Base-by-base conservation (phyloP, 2,329 filamentous ascomycete species). In the Exophiala sp. region DNA sequence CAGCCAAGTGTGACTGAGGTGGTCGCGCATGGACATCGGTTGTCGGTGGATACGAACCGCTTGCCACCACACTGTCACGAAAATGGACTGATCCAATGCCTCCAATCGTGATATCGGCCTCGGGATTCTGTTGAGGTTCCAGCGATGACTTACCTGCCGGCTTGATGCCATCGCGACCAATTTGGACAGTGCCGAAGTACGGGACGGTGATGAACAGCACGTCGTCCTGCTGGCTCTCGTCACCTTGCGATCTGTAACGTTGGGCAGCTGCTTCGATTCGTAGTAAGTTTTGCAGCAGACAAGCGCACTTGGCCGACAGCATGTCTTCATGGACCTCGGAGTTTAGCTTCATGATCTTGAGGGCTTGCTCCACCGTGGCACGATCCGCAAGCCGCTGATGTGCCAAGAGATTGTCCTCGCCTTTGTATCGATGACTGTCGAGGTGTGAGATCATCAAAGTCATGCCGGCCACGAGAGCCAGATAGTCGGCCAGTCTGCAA, bases 381-480 rank as follows among this genome's bases (percentile, higher is more conserved):
- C 73, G 69, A 57, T 77, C 75, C 14, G 65, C 62, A 5, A 66
- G 63, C 1, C 68, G 66, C 55, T 77, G 74, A 57, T 76, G 71
- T 4, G 64, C 63, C 0, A 75, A 63, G 11, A 67, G 54, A 53
- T 70, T 49, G 16, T 55, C 54, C 8, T 58, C 2, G 54, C 18
- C 50, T 32, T 21, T 34, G 24, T 29, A 8, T 29, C 7, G 54
- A 35, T 65, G 63, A n/a, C 58, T 55, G 36, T 63, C 55, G 11
- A 68, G 50, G 50, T 68, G 66, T 1, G 58, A 63, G 5, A 68
- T 47, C 12, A 65, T 41, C 2, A 68, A 46, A 4, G 63, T 64
- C 32, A 64, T 62, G 5, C 56, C 58, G 8, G 66, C 66, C 42
- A 63, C 63, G 1, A 68, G 55, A 1, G 60, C 63, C 24, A 66